Percentiles rank a stretch among this genome's conserved stretches.
phyloP scores from a whole-genome alignment of 2,329 filamentous ascomycete genomes.

The Talaromyces sp. region DNA sequence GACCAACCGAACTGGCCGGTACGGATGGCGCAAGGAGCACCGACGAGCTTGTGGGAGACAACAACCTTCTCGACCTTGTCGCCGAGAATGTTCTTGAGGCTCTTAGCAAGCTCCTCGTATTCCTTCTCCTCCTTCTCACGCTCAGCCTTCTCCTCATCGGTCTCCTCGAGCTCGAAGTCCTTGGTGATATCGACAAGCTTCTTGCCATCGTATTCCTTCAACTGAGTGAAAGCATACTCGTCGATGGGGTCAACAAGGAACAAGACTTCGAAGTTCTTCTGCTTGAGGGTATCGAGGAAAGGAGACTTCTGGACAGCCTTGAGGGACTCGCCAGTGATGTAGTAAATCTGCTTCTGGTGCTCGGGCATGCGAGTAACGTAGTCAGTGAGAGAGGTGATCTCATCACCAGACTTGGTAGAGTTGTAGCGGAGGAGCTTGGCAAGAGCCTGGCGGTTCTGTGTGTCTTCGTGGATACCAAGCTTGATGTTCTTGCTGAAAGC shows the following conservation, averaged over 20 bases:
- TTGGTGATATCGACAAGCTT: conserved; percentile 99
- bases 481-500: conserved; percentile 99
- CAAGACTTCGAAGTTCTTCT: conserved; percentile 98
- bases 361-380: conserved; percentile 99
- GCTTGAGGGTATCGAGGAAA: conserved; percentile 97
- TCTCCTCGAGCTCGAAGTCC: conserved; percentile 99
- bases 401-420: conserved; percentile 98
- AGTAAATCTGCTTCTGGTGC: conserved; percentile 99
- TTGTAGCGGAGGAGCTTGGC: conserved; percentile 99
- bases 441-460: conserved; percentile 87
- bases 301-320: conserved; percentile 98
- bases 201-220: conserved; percentile 99
- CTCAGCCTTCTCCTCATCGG: conserved; percentile 95
- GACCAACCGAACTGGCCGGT: conserved; percentile 99
- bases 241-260: conserved; percentile 99
- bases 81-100: conserved; percentile 97
- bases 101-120: conserved; percentile 90
- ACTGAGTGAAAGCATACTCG: conserved; percentile 98
- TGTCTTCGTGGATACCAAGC: conserved; percentile 99
- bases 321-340: conserved; percentile 99
- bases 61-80: conserved; percentile 99
- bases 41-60: conserved; percentile 93
- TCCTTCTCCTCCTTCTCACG: conserved; percentile 98
- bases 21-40: conserved; percentile 95
- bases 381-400: conserved; percentile 90